Evolutionary conservation across 108 stramenopile species (phyloP).

Genomic region (Seminavis robusta): DNA sequence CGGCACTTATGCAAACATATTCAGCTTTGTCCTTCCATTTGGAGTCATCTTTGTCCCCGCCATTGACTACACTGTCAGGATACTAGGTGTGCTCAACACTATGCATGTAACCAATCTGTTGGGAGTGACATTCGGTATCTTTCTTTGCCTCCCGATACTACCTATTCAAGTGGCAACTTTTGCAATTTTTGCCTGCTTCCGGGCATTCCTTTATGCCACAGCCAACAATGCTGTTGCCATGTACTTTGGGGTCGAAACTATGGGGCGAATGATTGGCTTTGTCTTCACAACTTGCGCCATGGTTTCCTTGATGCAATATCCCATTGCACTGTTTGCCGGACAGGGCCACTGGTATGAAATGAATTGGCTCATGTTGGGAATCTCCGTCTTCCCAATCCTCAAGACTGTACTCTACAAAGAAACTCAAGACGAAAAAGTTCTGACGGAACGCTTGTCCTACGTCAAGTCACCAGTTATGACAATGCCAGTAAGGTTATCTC

Average conservation of each 20-base stretch:
- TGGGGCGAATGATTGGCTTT: slow-evolving; percentile 12
- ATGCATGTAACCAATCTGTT: slow-evolving; percentile 10
- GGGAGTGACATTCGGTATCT: slow-evolving; percentile 8
- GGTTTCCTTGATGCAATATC: slow-evolving; percentile 6
- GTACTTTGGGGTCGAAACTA: slow-evolving; percentile 14
- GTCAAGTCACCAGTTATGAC: no score
- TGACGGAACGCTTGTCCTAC: no score
- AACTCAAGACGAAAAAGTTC: no score
- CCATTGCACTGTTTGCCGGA: slow-evolving; percentile 3
- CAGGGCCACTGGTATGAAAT: no score
- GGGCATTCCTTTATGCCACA: slow-evolving; percentile 13
- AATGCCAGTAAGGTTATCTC: no score
- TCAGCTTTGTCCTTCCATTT: slow-evolving; percentile 9
- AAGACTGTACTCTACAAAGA: no score
- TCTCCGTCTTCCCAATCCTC: no score
- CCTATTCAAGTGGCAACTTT: slow-evolving; percentile 3
- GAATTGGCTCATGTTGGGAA: no score
- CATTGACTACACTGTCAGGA: slow-evolving; percentile 9
- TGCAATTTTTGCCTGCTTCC: slow-evolving; percentile 11
- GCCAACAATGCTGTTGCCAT: slow-evolving; percentile 6
- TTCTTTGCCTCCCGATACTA: slow-evolving; percentile 3
- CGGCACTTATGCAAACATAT: slow-evolving; percentile 5
- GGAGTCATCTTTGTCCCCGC: slow-evolving; percentile 15
- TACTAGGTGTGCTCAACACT: slow-evolving; percentile 8
- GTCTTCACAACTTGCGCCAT: slow-evolving; percentile 8